A percentile compares a stretch with the other conserved stretches of the same genome.
phyloP scores from a whole-genome alignment of 805 yeast species.

The Yamadazyma kitorensis region DNA sequence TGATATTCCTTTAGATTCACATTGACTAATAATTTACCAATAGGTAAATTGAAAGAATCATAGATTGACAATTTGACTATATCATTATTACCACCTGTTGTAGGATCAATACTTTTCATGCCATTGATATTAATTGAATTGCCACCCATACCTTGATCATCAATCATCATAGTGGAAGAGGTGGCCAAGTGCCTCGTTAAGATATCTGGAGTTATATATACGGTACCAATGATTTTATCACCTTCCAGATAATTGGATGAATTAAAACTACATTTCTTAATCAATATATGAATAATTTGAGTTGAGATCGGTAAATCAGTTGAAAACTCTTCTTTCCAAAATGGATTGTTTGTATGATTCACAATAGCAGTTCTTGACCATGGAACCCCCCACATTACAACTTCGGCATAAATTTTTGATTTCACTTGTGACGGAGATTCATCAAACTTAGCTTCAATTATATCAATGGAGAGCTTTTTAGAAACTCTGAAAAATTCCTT shows the following conservation, averaged over 20 bases:
- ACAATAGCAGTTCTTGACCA: slow-evolving; percentile 79
- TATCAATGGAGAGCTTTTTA: slow-evolving; percentile 52
- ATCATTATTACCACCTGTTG: slow-evolving; percentile 22
- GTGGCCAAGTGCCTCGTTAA: slow-evolving; percentile 31
- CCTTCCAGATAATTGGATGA: slow-evolving; percentile 11
- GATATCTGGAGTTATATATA: slow-evolving; percentile 53
- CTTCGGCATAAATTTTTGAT: slow-evolving; percentile 59
- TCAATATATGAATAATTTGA: slow-evolving; percentile 47
- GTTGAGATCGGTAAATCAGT: slow-evolving; percentile 59
- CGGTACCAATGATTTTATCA: slow-evolving; percentile 51
- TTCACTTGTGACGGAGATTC: slow-evolving; percentile 15
- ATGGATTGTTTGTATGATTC: slow-evolving; percentile 49
- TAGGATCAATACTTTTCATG: slow-evolving; percentile 4
- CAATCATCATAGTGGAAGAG: slow-evolving; percentile 34
- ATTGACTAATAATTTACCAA: slow-evolving; percentile 59
- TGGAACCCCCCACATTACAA: slow-evolving; percentile 66
- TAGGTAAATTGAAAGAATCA: slow-evolving; percentile 37
- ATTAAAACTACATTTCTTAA: slow-evolving; percentile 32
- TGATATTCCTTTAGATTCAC: slow-evolving; percentile 51
- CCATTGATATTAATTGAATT: slow-evolving; percentile 22
- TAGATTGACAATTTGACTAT: slow-evolving; percentile 46
- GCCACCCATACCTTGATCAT: slow-evolving; percentile 15
- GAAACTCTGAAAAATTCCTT: slow-evolving; percentile 49
- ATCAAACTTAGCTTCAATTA: slow-evolving; percentile 63
- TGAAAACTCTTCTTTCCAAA: slow-evolving; percentile 79